Evolutionary conservation across 257 asterid genomes (phyloP), one percentile per base, ranked within the genome.

Genomic region (Forsythia suspensa): DNA sequence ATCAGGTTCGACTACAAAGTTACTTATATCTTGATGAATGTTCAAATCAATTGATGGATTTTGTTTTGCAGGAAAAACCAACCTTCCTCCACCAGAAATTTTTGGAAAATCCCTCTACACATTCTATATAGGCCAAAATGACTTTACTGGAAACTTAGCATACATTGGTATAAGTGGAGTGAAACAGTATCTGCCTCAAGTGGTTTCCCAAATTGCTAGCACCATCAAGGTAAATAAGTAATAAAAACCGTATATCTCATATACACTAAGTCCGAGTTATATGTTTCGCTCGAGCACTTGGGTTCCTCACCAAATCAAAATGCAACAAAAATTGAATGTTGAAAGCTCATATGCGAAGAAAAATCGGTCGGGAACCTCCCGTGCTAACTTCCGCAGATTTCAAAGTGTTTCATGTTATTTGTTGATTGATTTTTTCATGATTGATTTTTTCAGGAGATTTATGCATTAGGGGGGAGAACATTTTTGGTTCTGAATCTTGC

Each of bases 121-220:
- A 65, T 88, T 92, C 88, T 86, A 86, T 81, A 88, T 87, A 39
- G 97, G 97, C 69, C 97, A 90, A 79, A 83, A 91, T 63, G 96
- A 92, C 76, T 83, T 92, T 78, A 84, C 95, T 5, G 80, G 85
- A 66, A 76, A 84, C 78, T 70, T 89, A 68, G 84, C 82, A 15
- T 77, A 84, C 12, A 42, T 86, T 18, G 90, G 96, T 10, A 55
- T 87, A 24, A 80, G 68, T 39, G 94, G 91, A 73, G 85, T 85
- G 4, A 83, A 81, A 76, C 75, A 85, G 44, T 76, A 70, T 36
- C 82, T 77, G 36, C 91, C 93, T 72, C 85, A 80, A 77, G 87
- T 91, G 20, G 81, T 87, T 71, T 75, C 81, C 18, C 89, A 76
- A 75, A 87, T 91, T 72, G 76, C 78, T 8, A 83, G 72, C 76